These are phyloP conservation scores for Schizonepeta tenuifolia DNA, from an alignment of 257 asterid species.

Conservation along the genomic window DNA sequence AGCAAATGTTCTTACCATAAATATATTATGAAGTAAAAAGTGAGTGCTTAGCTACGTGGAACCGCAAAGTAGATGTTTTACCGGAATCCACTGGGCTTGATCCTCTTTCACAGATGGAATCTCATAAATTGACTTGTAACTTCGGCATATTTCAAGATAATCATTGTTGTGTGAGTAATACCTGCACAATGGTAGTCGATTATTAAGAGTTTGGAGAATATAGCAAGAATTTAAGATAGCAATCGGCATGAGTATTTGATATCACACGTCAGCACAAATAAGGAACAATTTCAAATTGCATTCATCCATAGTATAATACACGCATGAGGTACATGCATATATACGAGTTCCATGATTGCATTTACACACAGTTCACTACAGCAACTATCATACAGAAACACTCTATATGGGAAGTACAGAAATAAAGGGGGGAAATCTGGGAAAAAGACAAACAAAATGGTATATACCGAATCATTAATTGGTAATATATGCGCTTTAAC, in stretches of 20 bases:
- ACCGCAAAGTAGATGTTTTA: conserved; percentile 34
- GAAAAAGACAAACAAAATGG: conserved; percentile 13
- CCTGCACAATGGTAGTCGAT: conserved; percentile 48
- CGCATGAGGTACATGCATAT: background rate
- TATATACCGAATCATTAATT: conserved; percentile 85
- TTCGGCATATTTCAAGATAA: conserved; percentile 96
- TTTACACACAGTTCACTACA: background rate
- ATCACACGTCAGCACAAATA: conserved; percentile 1
- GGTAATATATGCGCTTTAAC: conserved; percentile 90
- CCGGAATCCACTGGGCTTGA: conserved; percentile 86
- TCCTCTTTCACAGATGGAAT: conserved; percentile 91
- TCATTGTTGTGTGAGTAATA: conserved; percentile 78
- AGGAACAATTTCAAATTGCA: background rate
- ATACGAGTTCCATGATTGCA: conserved; percentile 11
- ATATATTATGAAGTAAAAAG: background rate
- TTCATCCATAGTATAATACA: background rate
- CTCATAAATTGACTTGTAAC: conserved; percentile 92
- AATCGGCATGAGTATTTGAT: conserved; percentile 5
- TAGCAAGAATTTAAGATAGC: conserved; percentile 10
- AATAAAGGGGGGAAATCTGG: background rate
- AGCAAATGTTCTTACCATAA: background rate
- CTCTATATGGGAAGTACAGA: background rate
- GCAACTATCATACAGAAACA: background rate
- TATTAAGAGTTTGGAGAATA: conserved; percentile 11
- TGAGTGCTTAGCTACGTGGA: background rate